Percentiles rank a stretch among this genome's conserved stretches.
phyloP scores from a whole-genome alignment of 768 basidiomycete genomes.

The Lentinula raphanica region DNA sequence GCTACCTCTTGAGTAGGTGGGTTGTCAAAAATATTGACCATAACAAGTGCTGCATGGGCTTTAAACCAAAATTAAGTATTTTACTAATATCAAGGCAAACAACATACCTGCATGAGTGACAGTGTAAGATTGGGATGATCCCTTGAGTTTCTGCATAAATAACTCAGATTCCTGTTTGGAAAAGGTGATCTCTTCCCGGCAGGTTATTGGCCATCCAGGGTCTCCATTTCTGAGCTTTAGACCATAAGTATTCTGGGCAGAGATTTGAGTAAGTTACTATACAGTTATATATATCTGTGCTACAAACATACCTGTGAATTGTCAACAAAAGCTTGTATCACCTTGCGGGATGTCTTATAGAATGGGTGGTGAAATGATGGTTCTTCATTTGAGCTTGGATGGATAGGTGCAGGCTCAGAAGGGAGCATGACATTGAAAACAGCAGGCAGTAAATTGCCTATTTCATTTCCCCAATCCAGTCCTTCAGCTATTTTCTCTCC shows the following conservation, averaged over 20 bases:
- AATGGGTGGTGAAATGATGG: constrained; percentile 11
- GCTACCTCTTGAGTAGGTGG: constrained; percentile 10
- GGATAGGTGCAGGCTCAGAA: constrained; percentile 13
- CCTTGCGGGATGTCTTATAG: constrained; percentile 11
- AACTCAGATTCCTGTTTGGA: constrained; percentile 9
- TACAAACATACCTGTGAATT: neutral
- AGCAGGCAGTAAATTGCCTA: constrained; percentile 15
- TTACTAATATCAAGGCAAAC: neutral
- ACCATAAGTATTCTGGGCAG: constrained; percentile 10
- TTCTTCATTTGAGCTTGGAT: constrained; percentile 10
- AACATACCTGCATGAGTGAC: constrained; percentile 14
- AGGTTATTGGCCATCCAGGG: constrained; percentile 4
- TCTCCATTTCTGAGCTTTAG: constrained; percentile 6
- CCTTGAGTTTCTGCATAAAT: constrained; percentile 10
- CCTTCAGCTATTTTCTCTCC: neutral
- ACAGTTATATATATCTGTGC: too few relatives aligned
- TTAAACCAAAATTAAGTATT: neutral
- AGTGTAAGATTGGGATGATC: constrained; percentile 6
- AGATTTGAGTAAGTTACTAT: too few relatives aligned
- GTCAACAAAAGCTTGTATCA: constrained; percentile 10
- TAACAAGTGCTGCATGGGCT: constrained; percentile 19
- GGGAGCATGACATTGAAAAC: constrained; percentile 10
- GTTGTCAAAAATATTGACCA: constrained; percentile 15
- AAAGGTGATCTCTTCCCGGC: constrained; percentile 8
- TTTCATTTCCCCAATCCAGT: constrained; percentile 16